Percentiles rank a stretch among this genome's conserved stretches.
These are phyloP conservation scores for Globisporangium spinosum DNA, from an alignment of 352 stramenopile species.

Conservation along the genomic window DNA sequence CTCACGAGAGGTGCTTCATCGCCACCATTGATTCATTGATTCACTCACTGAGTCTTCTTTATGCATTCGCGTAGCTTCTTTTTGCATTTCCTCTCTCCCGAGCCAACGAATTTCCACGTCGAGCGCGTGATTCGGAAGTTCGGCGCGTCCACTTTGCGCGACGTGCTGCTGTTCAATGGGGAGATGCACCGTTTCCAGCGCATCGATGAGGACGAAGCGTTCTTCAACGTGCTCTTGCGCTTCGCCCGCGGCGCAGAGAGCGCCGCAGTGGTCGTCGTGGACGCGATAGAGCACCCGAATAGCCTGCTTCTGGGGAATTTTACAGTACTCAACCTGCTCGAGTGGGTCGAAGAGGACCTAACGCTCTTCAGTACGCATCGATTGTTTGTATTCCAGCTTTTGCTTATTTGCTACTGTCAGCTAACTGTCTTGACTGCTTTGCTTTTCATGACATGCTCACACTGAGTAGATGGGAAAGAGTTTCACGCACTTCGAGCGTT, in stretches of 20 bases:
- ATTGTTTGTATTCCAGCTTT: slow-evolving; percentile 9
- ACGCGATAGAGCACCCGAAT: slow-evolving; percentile 13
- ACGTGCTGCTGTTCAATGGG: slow-evolving; percentile 29
- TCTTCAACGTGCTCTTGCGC: slow-evolving; percentile 55
- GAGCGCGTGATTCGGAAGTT: slow-evolving; percentile 40
- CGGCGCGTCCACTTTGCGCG: slow-evolving; percentile 26
- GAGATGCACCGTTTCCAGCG: slow-evolving; percentile 28
- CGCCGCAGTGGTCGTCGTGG: slow-evolving; percentile 40
- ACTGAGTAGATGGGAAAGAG: slow-evolving; percentile 30
- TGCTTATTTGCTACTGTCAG: slow-evolving; percentile 1
- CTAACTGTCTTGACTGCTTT: not conserved
- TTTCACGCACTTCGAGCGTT: slow-evolving; percentile 37
- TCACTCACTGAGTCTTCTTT: not conserved
- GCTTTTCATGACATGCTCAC: not conserved
- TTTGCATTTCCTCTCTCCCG: slow-evolving; percentile 26
- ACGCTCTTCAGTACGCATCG: slow-evolving; percentile 45
- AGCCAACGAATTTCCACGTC: slow-evolving; percentile 38
- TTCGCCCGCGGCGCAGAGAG: slow-evolving; percentile 42
- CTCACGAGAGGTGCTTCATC: not conserved
- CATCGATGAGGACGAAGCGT: slow-evolving; percentile 39
- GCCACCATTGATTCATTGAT: not conserved
- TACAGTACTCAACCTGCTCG: slow-evolving; percentile 38
- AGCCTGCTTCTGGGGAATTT: slow-evolving; percentile 40
- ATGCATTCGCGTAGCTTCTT: slow-evolving; percentile 25
- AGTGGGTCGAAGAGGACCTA: slow-evolving; percentile 57